phyloP scores from a whole-genome alignment of 2,329 filamentous ascomycete species.

The Botrytis galanthina region DNA sequence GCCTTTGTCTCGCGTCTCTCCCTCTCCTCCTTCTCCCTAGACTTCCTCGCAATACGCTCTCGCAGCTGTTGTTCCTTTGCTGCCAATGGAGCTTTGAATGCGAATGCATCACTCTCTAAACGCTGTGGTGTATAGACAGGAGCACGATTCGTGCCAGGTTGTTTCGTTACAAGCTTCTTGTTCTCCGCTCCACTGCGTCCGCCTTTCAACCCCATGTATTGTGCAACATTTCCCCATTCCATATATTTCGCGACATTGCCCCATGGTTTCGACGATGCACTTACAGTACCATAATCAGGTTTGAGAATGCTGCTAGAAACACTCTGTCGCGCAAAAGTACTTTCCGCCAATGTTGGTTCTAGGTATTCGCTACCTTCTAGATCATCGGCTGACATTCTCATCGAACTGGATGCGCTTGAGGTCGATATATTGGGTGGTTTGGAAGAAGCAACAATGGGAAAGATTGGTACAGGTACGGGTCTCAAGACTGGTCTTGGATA shows the following conservation, averaged over 20 bases:
- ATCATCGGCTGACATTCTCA: neutral
- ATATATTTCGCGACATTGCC: neutral
- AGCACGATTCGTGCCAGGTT: too few species aligned
- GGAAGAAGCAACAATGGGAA: neutral
- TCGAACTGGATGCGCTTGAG: neutral
- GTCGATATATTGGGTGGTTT: neutral
- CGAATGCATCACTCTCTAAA: neutral
- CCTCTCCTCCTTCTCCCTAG: neutral
- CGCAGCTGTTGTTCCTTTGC: neutral
- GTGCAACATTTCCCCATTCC: neutral
- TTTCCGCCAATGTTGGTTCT: neutral
- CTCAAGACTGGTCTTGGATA: neutral
- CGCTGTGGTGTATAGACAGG: neutral
- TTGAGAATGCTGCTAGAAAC: neutral
- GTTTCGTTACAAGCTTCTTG: neutral
- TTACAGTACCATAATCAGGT: neutral
- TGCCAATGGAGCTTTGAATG: neutral
- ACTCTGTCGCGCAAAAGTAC: neutral
- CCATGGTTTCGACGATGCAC: neutral
- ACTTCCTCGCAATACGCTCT: neutral
- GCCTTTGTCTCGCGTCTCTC: neutral
- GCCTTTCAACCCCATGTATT: neutral
- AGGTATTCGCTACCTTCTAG: conserved; percentile 1
- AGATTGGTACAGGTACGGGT: neutral
- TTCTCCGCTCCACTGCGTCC: neutral